Percentiles rank a stretch among this genome's conserved stretches.
These are phyloP conservation scores for Ambrosia artemisiifolia DNA, from an alignment of 129 eudicot species.

Conservation along the genomic window DNA sequence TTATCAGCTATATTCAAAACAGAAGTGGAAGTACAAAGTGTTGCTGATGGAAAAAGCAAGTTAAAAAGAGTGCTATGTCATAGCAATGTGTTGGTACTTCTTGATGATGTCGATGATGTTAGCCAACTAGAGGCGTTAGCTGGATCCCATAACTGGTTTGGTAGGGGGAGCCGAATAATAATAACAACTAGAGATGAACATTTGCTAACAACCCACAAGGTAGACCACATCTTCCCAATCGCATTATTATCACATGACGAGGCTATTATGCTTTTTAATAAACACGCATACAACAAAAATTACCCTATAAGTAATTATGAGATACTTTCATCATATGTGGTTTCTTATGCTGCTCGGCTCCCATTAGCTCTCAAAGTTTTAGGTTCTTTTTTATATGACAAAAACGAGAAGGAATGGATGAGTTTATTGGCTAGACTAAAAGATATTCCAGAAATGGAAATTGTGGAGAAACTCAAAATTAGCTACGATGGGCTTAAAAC, in stretches of 20 bases:
- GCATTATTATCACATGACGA: background rate
- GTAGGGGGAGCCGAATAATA: background rate
- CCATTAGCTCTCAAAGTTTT: background rate
- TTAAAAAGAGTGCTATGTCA: background rate
- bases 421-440: background rate
- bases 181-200: slow-evolving; percentile 6
- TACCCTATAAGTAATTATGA: background rate
- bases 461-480: background rate
- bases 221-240: background rate
- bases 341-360: background rate
- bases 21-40: background rate
- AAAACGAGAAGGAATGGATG: background rate
- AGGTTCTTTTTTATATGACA: background rate
- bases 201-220: background rate
- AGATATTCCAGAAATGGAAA: background rate
- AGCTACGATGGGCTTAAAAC: background rate
- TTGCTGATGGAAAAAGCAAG: background rate
- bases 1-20: background rate
- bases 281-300: background rate
- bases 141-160: slow-evolving; percentile 4
- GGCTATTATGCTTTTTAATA: slow-evolving; percentile 9
- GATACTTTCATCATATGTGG: background rate
- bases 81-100: slow-evolving; percentile 13
- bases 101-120: slow-evolving; percentile 10
- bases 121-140: background rate